Evolutionary conservation across 2,329 filamentous ascomycete species (phyloP).

Genomic region (Cladobotryum protrusum): DNA sequence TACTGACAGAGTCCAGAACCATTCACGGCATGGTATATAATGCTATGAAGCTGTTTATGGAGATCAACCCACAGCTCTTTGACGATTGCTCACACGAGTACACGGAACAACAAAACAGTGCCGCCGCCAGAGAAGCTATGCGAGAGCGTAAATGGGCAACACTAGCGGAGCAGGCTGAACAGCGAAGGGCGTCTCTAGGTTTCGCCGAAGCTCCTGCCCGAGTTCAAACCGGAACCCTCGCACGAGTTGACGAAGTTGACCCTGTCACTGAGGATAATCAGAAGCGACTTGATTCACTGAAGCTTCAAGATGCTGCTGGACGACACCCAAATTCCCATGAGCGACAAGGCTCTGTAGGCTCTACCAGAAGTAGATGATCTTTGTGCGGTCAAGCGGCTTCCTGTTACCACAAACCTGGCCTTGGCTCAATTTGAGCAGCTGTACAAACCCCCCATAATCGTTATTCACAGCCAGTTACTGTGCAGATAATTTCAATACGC

Average conservation of each 20-base stretch:
- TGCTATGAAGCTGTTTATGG: conserved; percentile 99
- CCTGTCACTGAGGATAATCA: conserved; percentile 74
- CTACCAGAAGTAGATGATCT: conserved; percentile 43
- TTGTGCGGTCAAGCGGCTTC: conserved; percentile 2
- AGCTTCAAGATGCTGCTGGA: conserved; percentile 73
- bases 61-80: conserved; percentile 97
- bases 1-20: conserved; percentile 56
- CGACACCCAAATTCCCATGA: conserved; percentile 51
- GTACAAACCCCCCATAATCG: too few relatives aligned
- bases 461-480: too few relatives aligned
- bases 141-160: conserved; percentile 87
- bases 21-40: conserved; percentile 99
- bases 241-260: conserved; percentile 68
- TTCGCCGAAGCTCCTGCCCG: conserved; percentile 26
- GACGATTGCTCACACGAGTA: conserved; percentile 99
- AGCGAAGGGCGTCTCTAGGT: conserved; percentile 46
- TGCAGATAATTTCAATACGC: too few relatives aligned
- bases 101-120: conserved; percentile 90
- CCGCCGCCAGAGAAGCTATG: conserved; percentile 73
- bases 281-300: conserved; percentile 81
- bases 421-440: background rate
- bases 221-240: conserved; percentile 37
- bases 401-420: background rate
- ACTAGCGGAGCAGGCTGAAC: conserved; percentile 72
- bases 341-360: conserved; percentile 54